Evolutionary conservation across 2,329 filamentous ascomycete genomes (phyloP), one percentile per base, ranked within the genome.

Genomic region (Epichloe coenophiala): DNA sequence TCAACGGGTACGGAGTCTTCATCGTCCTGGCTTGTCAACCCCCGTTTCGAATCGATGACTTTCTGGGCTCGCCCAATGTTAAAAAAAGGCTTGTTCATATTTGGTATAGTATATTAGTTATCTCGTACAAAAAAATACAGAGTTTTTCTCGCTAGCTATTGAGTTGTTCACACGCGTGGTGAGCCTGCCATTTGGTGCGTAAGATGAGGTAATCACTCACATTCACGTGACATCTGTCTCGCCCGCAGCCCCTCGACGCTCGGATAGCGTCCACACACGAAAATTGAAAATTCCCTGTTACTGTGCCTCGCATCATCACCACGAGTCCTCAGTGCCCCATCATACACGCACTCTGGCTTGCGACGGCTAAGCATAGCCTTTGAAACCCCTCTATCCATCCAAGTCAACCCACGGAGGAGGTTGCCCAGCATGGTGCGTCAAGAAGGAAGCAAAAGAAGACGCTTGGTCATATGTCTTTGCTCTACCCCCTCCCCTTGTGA

Each of bases 341-440:
- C 56, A 60, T 56, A 60, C 61, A 60, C 61, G 60, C 62, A 60
- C 58, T 57, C 57, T 60, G 64, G 64, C 65, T 64, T 63, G 64
- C 60, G 66, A 68, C 65, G 64, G 66, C 65, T 59, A 58, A 58
- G 61, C 61, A 59, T 64, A 63, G 54, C 59, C 60, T 56, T 55
- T 58, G 63, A 64, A 62, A 67, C 65, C 66, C 62, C 64, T 64
- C 60, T 60, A 56, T 58, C 53, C 63, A 60, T 40, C 58, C 64
- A 61, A 65, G 62, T 61, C 55, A 65, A 65, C 61, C 58, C 63
- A 60, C 59, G 70, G 71, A 72, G 68, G 70, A 74, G 69, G 65
- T 73, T 70, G 71, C 72, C 72, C 72, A 75, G 65, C 64, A 75
- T 75, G 67, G 67, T 69, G 61, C 64, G 72, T 65, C 41, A n/a